These are phyloP conservation scores for Mucor circinelloides DNA, from an alignment of 371 early-diverging fungal species.

Conservation along the genomic window DNA sequence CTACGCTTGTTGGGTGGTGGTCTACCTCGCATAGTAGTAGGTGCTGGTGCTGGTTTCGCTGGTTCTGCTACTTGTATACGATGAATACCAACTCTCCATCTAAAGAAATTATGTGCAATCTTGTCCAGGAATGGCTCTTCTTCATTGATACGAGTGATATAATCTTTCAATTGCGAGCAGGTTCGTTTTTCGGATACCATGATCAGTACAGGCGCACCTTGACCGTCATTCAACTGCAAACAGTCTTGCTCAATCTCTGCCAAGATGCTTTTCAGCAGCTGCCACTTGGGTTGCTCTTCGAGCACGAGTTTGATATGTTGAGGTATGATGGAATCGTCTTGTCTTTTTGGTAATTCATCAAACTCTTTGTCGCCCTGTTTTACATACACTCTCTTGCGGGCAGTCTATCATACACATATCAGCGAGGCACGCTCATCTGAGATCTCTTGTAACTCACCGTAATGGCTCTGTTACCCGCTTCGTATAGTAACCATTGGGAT, in stretches of 20 bases:
- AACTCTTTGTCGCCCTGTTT: slow-evolving; percentile 47
- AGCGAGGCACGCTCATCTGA: not conserved
- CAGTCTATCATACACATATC: slow-evolving; percentile 37
- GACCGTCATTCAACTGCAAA: slow-evolving; percentile 3
- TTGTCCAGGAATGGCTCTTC: slow-evolving; percentile 45
- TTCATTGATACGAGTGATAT: slow-evolving; percentile 35
- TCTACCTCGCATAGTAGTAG: slow-evolving; percentile 16
- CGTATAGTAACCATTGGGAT: slow-evolving; percentile 83
- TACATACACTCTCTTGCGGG: slow-evolving; percentile 67
- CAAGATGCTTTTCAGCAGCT: slow-evolving; percentile 67
- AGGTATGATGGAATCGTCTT: slow-evolving; percentile 43
- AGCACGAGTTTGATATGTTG: slow-evolving; percentile 68
- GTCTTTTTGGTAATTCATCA: not conserved
- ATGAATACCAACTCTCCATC: slow-evolving; percentile 64
- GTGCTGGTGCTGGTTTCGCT: slow-evolving; percentile 3
- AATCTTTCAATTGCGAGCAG: slow-evolving; percentile 67
- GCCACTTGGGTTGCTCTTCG: slow-evolving; percentile 95
- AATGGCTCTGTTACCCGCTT: slow-evolving; percentile 82
- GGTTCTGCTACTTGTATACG: slow-evolving; percentile 27
- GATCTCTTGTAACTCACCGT: slow-evolving; percentile 31
- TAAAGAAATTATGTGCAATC: slow-evolving; percentile 62
- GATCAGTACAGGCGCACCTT: slow-evolving; percentile 58
- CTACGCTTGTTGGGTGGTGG: slow-evolving; percentile 77
- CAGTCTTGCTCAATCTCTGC: slow-evolving; percentile 73
- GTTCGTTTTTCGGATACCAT: slow-evolving; percentile 74